Percentiles rank a stretch among this genome's conserved stretches.
Conservation (phyloP, 306 rosid species). For the Cicer bijugum region DNA sequence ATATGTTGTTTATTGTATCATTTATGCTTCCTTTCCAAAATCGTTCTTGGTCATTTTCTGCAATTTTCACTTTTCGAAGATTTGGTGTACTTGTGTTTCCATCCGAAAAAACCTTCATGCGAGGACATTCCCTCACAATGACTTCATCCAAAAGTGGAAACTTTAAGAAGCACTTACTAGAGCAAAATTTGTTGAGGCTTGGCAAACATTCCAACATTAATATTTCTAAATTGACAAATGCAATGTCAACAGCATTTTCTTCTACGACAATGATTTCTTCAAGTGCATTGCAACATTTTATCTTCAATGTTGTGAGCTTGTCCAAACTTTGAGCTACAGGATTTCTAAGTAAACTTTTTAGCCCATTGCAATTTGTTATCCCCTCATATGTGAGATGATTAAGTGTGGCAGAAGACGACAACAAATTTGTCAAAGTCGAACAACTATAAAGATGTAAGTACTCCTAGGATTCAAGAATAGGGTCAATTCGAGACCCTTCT, state of each 20-base stretch:
- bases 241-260: neutral
- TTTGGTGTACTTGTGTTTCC: neutral
- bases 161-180: neutral
- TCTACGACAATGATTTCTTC: neutral
- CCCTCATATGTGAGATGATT: neutral
- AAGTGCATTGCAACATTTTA: neutral
- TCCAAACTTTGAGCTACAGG: neutral
- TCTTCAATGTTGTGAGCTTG: neutral
- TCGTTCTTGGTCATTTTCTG: neutral
- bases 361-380: neutral
- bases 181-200: neutral
- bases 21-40: neutral
- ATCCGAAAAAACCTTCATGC: neutral
- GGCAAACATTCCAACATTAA: neutral
- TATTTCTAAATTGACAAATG: neutral
- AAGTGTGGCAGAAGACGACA: neutral
- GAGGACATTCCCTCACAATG: conserved; percentile 20
- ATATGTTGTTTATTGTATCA: neutral
- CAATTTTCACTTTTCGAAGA: conserved; percentile 8
- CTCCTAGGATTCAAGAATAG: neutral
- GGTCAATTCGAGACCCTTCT: neutral
- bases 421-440: neutral
- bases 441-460: neutral
- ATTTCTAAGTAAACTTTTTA: neutral
- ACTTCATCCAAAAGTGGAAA: neutral